A percentile compares a stretch with the other conserved stretches of the same genome.
These are phyloP conservation scores for Massarina eburnea DNA, from an alignment of 2,329 filamentous ascomycete species.

Conservation along the genomic window DNA sequence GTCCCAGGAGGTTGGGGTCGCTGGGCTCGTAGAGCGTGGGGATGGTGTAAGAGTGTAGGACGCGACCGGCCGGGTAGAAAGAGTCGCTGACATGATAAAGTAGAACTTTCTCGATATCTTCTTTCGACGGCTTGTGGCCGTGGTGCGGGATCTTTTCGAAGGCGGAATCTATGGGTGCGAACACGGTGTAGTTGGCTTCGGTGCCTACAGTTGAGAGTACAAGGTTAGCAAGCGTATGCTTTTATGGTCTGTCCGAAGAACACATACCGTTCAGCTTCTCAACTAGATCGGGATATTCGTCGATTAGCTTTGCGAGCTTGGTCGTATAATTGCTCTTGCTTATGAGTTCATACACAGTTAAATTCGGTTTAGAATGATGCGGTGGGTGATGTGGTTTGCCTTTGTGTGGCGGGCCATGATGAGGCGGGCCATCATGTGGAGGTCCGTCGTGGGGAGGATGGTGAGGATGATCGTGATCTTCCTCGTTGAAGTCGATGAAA, in stretches of 20 bases:
- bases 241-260: too few species aligned
- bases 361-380: slow-evolving; percentile 56
- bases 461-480: slow-evolving; percentile 28
- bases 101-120: slow-evolving; percentile 68
- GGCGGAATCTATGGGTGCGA: slow-evolving; percentile 75
- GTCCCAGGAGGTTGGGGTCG: slow-evolving; percentile 60
- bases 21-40: slow-evolving; percentile 67
- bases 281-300: slow-evolving; percentile 71
- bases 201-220: too few species aligned
- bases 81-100: slow-evolving; percentile 74
- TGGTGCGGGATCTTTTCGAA: slow-evolving; percentile 67
- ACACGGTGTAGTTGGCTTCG: slow-evolving; percentile 71
- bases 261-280: slow-evolving; percentile 73
- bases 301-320: slow-evolving; percentile 74
- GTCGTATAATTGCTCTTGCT: slow-evolving; percentile 73
- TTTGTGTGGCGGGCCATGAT: slow-evolving; percentile 37
- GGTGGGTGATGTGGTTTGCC: slow-evolving; percentile 41
- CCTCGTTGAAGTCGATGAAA: slow-evolving; percentile 36
- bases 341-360: slow-evolving; percentile 80
- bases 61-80: slow-evolving; percentile 64
- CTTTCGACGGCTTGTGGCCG: slow-evolving; percentile 65
- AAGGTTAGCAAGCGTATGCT: too few species aligned
- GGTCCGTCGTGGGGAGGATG: slow-evolving; percentile 24
- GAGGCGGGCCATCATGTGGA: too few species aligned
- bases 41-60: slow-evolving; percentile 73